Percentiles rank a stretch among this genome's conserved stretches.
These are phyloP conservation scores for Raffaelea albimanens DNA, from an alignment of 2,329 filamentous ascomycete genomes.

Conservation along the genomic window DNA sequence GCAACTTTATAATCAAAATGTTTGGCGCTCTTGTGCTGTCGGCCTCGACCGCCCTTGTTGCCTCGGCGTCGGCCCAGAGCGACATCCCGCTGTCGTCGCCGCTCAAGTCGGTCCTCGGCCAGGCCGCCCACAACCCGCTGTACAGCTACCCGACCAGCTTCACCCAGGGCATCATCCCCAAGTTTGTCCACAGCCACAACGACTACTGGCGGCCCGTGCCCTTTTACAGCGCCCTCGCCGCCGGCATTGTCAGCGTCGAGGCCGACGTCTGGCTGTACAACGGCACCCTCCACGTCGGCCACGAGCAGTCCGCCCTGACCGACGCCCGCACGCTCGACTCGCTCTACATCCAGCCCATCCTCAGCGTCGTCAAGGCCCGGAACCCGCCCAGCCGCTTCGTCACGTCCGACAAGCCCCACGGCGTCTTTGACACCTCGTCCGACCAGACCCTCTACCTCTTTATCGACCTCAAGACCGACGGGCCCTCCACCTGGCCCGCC, in stretches of 20 bases:
- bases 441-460: conserved; percentile 48
- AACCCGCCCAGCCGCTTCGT: conserved; percentile 39
- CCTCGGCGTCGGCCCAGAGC: conserved; percentile 8
- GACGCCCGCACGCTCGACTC: conserved; percentile 43
- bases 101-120: conserved; percentile 11
- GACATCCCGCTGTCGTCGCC: conserved; percentile 5
- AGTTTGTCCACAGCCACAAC: conserved; percentile 58
- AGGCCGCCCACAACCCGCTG: conserved; percentile 25
- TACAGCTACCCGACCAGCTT: conserved; percentile 40
- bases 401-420: conserved; percentile 28
- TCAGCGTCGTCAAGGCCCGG: conserved; percentile 42
- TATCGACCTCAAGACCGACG: conserved; percentile 57
- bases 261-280: conserved; percentile 57
- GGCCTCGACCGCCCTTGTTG: background rate
- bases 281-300: conserved; percentile 50
- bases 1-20: too few relatives aligned
- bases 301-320: conserved; percentile 45
- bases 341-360: conserved; percentile 54
- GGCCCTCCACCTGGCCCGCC: conserved; percentile 37
- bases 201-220: conserved; percentile 60
- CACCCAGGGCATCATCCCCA: conserved; percentile 41
- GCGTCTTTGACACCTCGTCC: conserved; percentile 44
- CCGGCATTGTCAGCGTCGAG: conserved; percentile 55
- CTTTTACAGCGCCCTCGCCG: conserved; percentile 50
- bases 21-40: background rate